Conservation (phyloP, 257 asterid genomes). For the Plantago major region DNA sequence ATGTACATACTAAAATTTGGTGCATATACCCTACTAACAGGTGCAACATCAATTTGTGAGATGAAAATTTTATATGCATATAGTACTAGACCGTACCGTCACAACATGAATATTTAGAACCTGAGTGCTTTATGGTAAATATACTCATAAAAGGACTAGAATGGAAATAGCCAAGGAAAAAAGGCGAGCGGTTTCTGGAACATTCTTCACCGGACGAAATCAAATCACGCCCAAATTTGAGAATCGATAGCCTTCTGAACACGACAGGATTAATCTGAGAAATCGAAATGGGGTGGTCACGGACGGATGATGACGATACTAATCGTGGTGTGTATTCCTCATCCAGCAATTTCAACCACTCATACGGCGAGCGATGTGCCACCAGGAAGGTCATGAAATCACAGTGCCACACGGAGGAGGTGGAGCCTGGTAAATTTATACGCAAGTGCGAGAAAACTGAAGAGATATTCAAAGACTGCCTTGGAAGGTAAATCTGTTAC, state of each 20-base stretch:
- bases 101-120: no score
- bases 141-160: no score
- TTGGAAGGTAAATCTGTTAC: slow-evolving; percentile 50
- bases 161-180: no score
- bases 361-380: slow-evolving; percentile 30
- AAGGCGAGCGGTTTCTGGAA: no score
- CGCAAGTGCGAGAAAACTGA: slow-evolving; percentile 84
- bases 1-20: no score
- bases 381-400: slow-evolving; percentile 67
- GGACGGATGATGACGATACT: slow-evolving; percentile 35
- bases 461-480: slow-evolving; percentile 58
- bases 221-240: no score
- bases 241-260: background rate
- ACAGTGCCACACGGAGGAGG: slow-evolving; percentile 73
- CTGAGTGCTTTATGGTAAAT: no score
- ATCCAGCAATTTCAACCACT: slow-evolving; percentile 18
- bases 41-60: no score
- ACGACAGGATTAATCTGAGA: background rate
- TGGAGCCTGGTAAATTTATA: slow-evolving; percentile 74
- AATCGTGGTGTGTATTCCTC: slow-evolving; percentile 23
- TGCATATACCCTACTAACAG: no score
- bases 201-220: no score
- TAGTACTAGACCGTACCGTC: no score
- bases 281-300: slow-evolving; percentile 58
- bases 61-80: no score